Conservation (phyloP, 2,329 filamentous ascomycete genomes). For the Colletotrichum eleusines region DNA sequence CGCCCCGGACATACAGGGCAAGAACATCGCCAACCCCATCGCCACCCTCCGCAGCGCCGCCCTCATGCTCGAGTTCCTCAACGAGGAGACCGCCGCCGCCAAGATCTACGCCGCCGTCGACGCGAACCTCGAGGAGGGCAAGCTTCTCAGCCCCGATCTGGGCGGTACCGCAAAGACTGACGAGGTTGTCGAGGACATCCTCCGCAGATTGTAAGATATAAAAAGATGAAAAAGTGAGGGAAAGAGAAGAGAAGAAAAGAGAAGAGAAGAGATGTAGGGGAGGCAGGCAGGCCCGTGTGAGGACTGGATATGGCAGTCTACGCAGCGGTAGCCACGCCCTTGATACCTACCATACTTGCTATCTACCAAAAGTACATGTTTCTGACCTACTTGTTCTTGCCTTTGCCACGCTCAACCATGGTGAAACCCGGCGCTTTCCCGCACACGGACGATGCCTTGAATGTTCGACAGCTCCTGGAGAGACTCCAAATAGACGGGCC, state of each 20-base stretch:
- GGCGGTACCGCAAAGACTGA: conserved; percentile 88
- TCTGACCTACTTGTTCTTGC: background rate
- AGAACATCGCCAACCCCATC: conserved; percentile 95
- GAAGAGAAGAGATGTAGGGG: background rate
- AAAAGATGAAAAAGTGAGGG: background rate
- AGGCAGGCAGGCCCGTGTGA: conserved; percentile 1
- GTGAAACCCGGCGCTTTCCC: background rate
- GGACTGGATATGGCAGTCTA: conserved; percentile 36
- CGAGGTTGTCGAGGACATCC: conserved; percentile 88
- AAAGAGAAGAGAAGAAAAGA: background rate
- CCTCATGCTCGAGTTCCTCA: conserved; percentile 96
- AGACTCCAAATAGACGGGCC: background rate
- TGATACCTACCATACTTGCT: conserved; percentile 16
- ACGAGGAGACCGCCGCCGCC: conserved; percentile 87
- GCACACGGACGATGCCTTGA: background rate
- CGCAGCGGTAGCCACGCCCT: conserved; percentile 11
- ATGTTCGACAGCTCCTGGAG: background rate
- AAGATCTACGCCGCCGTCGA: conserved; percentile 94
- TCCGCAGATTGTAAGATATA: conserved; percentile 77
- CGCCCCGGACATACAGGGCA: conserved; percentile 94
- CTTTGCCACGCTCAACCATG: background rate
- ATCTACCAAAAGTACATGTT: conserved; percentile 30
- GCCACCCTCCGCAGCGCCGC: conserved; percentile 92
- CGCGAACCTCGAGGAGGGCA: conserved; percentile 86
- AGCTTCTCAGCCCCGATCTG: conserved; percentile 87